Conservation (phyloP, 106 monocot genomes). For the Phalaenopsis equestris region DNA sequence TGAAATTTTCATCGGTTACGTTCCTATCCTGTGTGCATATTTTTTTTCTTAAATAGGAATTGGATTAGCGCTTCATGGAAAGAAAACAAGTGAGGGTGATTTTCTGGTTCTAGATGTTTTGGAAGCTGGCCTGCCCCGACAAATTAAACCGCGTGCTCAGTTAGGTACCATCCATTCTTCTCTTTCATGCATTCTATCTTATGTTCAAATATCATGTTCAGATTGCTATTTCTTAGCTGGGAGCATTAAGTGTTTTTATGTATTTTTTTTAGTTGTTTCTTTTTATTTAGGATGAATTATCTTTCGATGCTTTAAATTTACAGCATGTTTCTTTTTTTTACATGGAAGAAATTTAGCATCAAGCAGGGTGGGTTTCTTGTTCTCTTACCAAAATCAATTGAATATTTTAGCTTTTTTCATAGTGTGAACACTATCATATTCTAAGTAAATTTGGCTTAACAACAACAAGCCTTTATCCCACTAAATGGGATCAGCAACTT, state of each 20-base stretch:
- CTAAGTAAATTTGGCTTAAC: too few relatives aligned
- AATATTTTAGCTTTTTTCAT: too few relatives aligned
- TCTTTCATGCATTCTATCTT: not conserved
- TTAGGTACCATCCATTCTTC: conserved; percentile 22
- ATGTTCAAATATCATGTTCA: not conserved
- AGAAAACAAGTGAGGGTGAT: conserved; percentile 81
- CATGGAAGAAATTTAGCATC: too few relatives aligned
- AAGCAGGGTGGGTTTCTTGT: too few relatives aligned
- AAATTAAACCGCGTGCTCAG: conserved; percentile 26
- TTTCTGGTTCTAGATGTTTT: conserved; percentile 84
- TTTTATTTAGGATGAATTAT: not conserved
- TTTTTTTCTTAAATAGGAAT: conserved; percentile 40
- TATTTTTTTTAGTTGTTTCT: not conserved
- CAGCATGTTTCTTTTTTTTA: not conserved
- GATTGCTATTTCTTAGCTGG: not conserved
- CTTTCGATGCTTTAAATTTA: not conserved
- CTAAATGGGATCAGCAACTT: too few relatives aligned
- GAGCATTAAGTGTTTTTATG: not conserved
- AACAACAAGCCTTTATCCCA: too few relatives aligned
- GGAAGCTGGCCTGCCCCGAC: conserved; percentile 76
- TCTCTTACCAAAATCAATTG: too few relatives aligned
- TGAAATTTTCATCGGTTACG: not conserved
- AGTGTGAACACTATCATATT: too few relatives aligned
- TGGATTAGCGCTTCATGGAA: conserved; percentile 75
- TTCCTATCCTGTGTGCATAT: not conserved